Base-by-base conservation (phyloP, 2,329 filamentous ascomycete genomes). In the Aureobasidium pullulans region DNA sequence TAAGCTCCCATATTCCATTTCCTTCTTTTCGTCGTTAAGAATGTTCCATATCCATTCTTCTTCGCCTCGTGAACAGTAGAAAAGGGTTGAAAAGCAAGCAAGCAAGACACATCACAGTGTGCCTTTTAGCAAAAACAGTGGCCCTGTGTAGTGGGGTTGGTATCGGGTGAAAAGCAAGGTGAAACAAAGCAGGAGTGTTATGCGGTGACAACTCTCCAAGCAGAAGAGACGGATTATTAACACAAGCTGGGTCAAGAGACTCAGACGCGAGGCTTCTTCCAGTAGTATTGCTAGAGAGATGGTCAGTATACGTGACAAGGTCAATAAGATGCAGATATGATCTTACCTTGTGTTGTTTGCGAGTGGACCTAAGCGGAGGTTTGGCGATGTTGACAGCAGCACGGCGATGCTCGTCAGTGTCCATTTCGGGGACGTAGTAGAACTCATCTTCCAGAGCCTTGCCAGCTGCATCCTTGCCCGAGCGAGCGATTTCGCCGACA, bases 271-370 rank as follows among this genome's bases (percentile, higher is more conserved):
- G 62, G 62, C 60, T 61, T 61, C 57, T 63, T 63, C 62, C 62
- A 63, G 19, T 57, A 63, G 50, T 63, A 63, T 63, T 63, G 62
- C 62, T 63, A 36, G 9, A 37, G 13, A 1, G 11, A 31, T 7
- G 19, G 23, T 57, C 19, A 50, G 48, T 16, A 40, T 8, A 28
- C 16, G 39, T 19, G 37, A 44, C 4, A 6, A 19, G 29, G 11
- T 31, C 9, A 6, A 37, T 6, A 16, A 48, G 29, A n/a, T 32
- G 2, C 3, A n/a, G 11, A 8, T 13, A 11, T 16, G 28, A 32
- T 62, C 78, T 70, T 82, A 97, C 93, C 89, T 97, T 97, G 75
- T 99, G 94, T 71, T 94, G 90, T 77, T 96, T 97, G 69, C 94
- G 84, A 70, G 94, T 96, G 69, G 86, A 87, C 65, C 94, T 82